phyloP scores from a whole-genome alignment of 2,329 filamentous ascomycete genomes.

The Tolypocladium guangdongense region DNA sequence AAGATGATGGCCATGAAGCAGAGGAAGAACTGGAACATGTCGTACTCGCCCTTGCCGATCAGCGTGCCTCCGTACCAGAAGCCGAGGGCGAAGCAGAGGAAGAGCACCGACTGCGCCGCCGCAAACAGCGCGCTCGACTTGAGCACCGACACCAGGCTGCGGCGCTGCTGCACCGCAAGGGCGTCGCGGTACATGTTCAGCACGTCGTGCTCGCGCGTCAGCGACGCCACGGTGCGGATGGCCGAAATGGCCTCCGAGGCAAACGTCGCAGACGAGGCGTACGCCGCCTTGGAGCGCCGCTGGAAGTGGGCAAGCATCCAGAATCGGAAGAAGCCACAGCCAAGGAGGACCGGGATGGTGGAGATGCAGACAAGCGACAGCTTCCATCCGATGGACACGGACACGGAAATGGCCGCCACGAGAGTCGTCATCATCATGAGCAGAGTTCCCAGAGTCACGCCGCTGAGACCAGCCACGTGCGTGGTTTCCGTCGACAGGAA shows the following conservation, averaged over 20 bases:
- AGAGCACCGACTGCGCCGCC: constrained; percentile 71
- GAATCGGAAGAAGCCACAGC: constrained; percentile 80
- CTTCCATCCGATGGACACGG: constrained; percentile 77
- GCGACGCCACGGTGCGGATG: constrained; percentile 83
- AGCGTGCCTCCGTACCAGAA: constrained; percentile 88
- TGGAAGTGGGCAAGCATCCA: constrained; percentile 74
- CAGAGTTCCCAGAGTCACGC: constrained; percentile 77
- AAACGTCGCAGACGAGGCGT: constrained; percentile 71
- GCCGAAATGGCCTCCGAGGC: constrained; percentile 90
- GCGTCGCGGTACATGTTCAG: constrained; percentile 57
- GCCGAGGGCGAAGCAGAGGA: constrained; percentile 73
- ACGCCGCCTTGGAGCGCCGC: constrained; percentile 65
- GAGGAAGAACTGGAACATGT: constrained; percentile 81
- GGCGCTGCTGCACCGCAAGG: constrained; percentile 54
- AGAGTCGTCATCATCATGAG: constrained; percentile 73
- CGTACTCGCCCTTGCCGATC: constrained; percentile 60
- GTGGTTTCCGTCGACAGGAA: constrained; percentile 87
- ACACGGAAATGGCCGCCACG: constrained; percentile 57
- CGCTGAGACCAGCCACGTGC: constrained; percentile 77
- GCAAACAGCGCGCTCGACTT: constrained; percentile 74
- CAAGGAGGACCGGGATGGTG: constrained; percentile 65
- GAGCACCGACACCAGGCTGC: constrained; percentile 61
- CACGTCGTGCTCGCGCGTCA: constrained; percentile 80
- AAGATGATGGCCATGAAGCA: constrained; percentile 85
- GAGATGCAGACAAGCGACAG: constrained; percentile 72